Conservation (phyloP, 345 rosid species). For the Conringia planisiliqua region DNA sequence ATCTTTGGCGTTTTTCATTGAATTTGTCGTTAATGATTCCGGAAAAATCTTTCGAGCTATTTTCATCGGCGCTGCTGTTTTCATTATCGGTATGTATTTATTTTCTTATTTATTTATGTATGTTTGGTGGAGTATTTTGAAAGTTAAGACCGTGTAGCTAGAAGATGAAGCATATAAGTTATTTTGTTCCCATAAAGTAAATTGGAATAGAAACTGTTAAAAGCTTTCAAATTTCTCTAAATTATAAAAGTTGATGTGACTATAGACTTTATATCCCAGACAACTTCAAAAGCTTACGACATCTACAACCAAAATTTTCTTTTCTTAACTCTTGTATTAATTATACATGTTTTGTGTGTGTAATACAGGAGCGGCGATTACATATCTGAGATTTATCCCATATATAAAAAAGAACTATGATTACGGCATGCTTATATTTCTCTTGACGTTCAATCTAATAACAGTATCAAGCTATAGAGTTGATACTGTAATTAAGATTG, state of each 20-base stretch:
- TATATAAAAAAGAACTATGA: slow-evolving; percentile 78
- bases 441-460: slow-evolving; percentile 77
- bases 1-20: slow-evolving; percentile 59
- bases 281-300: no score
- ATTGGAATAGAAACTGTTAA: no score
- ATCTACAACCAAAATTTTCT: no score
- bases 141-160: not conserved
- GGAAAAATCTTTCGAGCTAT: slow-evolving; percentile 54
- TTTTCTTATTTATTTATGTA: not conserved
- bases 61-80: slow-evolving; percentile 67
- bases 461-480: slow-evolving; percentile 75
- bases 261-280: no score
- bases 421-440: slow-evolving; percentile 81
- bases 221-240: no score
- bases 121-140: not conserved
- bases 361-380: slow-evolving; percentile 61
- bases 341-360: not conserved
- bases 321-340: not conserved
- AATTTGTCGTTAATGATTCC: slow-evolving; percentile 49
- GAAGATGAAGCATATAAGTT: no score
- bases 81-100: slow-evolving; percentile 49
- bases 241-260: no score
- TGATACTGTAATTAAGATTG: slow-evolving; percentile 51
- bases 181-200: no score
- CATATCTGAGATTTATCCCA: slow-evolving; percentile 75